A percentile compares a stretch with the other conserved stretches of the same genome.
phyloP scores from a whole-genome alignment of 1,284 basidiomycete species.

The Pyrrhoderma noxium region DNA sequence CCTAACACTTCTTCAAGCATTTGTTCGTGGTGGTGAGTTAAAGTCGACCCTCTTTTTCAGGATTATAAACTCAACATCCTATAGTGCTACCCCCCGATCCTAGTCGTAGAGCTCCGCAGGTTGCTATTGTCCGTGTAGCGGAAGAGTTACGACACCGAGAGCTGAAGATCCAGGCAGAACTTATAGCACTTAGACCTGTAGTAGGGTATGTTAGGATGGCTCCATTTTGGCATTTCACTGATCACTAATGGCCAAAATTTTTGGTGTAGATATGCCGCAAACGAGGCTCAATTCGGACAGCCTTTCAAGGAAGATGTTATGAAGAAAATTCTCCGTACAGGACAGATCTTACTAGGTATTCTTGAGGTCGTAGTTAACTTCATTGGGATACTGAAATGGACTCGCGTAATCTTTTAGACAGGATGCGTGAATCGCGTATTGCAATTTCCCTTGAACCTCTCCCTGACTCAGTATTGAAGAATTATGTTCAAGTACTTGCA shows the following conservation, averaged over 20 bases:
- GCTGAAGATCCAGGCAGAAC: constrained; percentile 26
- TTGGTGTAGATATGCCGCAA: constrained; percentile 25
- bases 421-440: constrained; percentile 23
- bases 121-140: constrained; percentile 24
- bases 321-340: constrained; percentile 21
- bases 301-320: constrained; percentile 23
- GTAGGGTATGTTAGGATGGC: constrained; percentile 20
- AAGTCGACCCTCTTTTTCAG: not conserved
- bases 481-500: constrained; percentile 23
- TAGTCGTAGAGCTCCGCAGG: constrained; percentile 20
- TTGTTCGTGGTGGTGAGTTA: constrained; percentile 21
- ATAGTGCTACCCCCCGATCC: constrained; percentile 20
- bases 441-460: constrained; percentile 25
- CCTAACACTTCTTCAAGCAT: constrained; percentile 25
- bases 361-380: too few species aligned
- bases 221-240: not conserved
- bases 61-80: constrained; percentile 1
- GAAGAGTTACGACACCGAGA: constrained; percentile 28
- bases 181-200: constrained; percentile 28
- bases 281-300: constrained; percentile 21
- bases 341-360: constrained; percentile 25
- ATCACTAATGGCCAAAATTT: too few species aligned
- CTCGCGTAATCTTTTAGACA: constrained; percentile 17
- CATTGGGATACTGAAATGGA: too few species aligned
- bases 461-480: constrained; percentile 19